phyloP scores from a whole-genome alignment of 2,329 filamentous ascomycete genomes.

The Pseudogymnoascus sp. region DNA sequence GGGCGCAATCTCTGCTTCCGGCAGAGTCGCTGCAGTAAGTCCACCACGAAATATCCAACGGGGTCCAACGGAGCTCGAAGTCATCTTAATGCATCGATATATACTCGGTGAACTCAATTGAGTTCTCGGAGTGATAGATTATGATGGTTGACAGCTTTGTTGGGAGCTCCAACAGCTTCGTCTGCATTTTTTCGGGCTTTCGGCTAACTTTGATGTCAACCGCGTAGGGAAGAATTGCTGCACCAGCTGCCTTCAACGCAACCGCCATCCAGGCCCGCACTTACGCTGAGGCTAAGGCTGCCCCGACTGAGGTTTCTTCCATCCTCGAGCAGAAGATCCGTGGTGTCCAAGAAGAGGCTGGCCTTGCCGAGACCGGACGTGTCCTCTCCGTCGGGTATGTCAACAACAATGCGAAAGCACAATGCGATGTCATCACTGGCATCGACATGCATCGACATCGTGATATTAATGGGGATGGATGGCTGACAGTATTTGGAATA shows the following conservation, averaged over 20 bases:
- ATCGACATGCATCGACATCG: background rate
- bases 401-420: conserved; percentile 16
- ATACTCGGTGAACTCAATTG: conserved; percentile 34
- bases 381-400: conserved; percentile 98
- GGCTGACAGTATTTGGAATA: conserved; percentile 25
- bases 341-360: conserved; percentile 93
- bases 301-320: conserved; percentile 96
- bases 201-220: conserved; percentile 47
- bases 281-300: conserved; percentile 92
- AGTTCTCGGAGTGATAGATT: conserved; percentile 21
- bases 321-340: conserved; percentile 99
- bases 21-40: conserved; percentile 94
- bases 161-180: conserved; percentile 27
- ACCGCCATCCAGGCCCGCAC: conserved; percentile 66
- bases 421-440: background rate
- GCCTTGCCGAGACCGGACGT: conserved; percentile 95
- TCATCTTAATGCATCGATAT: conserved; percentile 27
- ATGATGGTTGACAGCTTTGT: conserved; percentile 34
- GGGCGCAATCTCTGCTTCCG: conserved; percentile 83
- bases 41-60: conserved; percentile 34
- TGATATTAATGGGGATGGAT: conserved; percentile 11
- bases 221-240: conserved; percentile 73
- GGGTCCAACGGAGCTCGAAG: conserved; percentile 33
- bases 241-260: conserved; percentile 67
- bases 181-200: conserved; percentile 36